Percentiles rank a stretch among this genome's conserved stretches.
These are phyloP conservation scores for Hordeum marinum DNA, from an alignment of 176 grass and related monocot genomes.

Conservation along the genomic window DNA sequence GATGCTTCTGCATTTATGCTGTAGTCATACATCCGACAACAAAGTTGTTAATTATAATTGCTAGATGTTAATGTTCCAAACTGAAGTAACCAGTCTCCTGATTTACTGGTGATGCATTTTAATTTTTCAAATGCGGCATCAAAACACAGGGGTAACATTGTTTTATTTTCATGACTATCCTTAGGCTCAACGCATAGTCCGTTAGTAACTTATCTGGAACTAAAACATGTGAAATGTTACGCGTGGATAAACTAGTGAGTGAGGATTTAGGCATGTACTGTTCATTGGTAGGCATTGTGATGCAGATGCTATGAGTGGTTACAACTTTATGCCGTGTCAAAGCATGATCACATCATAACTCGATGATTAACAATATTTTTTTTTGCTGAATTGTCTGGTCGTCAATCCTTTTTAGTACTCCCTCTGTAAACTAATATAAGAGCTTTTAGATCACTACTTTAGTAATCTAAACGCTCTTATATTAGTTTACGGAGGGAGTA, in stretches of 20 bases:
- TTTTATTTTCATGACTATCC: neutral
- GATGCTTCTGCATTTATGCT: constrained; percentile 3
- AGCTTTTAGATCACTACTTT: too few species aligned
- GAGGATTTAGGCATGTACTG: neutral
- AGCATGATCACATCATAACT: neutral
- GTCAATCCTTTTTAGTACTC: neutral
- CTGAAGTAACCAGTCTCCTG: neutral
- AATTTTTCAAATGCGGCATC: neutral
- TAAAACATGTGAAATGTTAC: neutral
- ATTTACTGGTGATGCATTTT: neutral
- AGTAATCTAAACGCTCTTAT: too few species aligned
- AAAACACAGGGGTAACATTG: neutral
- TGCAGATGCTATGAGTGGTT: neutral
- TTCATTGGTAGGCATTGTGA: neutral
- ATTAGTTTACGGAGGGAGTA: too few species aligned
- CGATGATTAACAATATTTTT: neutral
- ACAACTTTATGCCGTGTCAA: neutral
- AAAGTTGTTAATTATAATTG: neutral
- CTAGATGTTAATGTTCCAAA: neutral
- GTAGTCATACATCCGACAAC: neutral
- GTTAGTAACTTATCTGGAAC: neutral
- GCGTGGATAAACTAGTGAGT: neutral
- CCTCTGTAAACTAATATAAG: too few species aligned
- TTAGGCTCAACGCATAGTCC: neutral
- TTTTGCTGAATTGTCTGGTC: neutral